Percentiles rank a stretch among this genome's conserved stretches.
These are phyloP conservation scores for Cystobasidium ongulense DNA, from an alignment of 768 basidiomycete species.

Conservation along the genomic window DNA sequence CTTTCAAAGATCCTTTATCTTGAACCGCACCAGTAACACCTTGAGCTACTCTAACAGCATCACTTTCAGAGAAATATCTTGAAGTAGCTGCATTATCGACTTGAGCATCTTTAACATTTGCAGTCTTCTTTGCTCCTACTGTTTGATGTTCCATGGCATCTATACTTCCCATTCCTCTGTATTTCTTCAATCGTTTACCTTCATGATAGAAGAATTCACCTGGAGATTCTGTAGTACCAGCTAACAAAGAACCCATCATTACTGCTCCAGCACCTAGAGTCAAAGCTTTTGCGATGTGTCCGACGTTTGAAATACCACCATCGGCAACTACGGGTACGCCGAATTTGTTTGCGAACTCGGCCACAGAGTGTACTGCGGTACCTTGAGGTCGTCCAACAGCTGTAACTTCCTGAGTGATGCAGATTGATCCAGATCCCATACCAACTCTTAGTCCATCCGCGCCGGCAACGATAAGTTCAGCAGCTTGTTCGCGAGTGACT, in stretches of 20 bases:
- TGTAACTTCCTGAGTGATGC: conserved; percentile 99
- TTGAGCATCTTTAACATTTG: conserved; percentile 38
- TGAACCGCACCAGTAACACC: conserved; percentile 94
- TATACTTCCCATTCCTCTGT: conserved; percentile 95
- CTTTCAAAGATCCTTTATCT: conserved; percentile 90
- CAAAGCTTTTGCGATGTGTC: conserved; percentile 94
- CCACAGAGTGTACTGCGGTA: conserved; percentile 91
- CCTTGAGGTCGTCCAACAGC: conserved; percentile 97
- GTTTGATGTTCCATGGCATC: conserved; percentile 53
- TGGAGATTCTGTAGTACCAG: conserved; percentile 92
- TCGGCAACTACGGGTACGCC: conserved; percentile 96
- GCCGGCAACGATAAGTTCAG: conserved; percentile 81
- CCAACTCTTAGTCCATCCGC: conserved; percentile 92
- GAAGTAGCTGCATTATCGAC: conserved; percentile 79
- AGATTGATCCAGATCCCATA: conserved; percentile 97
- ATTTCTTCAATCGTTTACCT: conserved; percentile 96
- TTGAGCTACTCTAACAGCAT: conserved; percentile 89
- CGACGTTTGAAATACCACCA: conserved; percentile 89
- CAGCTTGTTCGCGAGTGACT: conserved; percentile 94
- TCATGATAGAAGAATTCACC: conserved; percentile 99
- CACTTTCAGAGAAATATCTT: conserved; percentile 87
- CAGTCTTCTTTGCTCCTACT: conserved; percentile 57
- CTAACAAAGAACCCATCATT: conserved; percentile 96
- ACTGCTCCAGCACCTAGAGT: conserved; percentile 88
- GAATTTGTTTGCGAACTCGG: conserved; percentile 85